Base-by-base conservation (phyloP, 345 rosid genomes). In the Leavenworthia alabamica region DNA sequence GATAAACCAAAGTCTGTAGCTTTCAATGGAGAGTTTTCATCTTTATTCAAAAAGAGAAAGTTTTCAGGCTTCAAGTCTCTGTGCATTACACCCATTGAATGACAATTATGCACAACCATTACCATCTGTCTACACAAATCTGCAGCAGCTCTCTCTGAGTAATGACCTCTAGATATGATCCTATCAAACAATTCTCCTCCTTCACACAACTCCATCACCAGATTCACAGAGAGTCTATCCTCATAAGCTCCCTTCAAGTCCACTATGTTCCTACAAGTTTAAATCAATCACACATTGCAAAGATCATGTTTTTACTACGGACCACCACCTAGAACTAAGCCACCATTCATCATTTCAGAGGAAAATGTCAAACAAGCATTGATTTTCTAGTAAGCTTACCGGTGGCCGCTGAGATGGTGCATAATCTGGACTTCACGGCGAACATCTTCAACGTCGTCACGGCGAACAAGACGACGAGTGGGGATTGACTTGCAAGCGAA, bases 341-440 rank as follows among this genome's bases (percentile, higher is more conserved):
- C 35, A 40, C 20, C 6, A 19, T 60, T 29, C 16, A 20, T 19
- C 28, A 29, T 11, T 0, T n/a, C 13, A 47, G 54, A 52, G 17
- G 37, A 7, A 14, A 12, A 50, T 56, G 13, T 8, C 15, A 45
- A 27, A 15, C 6, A 62, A 46, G 24, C 58, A n/a, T n/a, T n/a
- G n/a, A 70, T 31, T 31, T 39, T 49, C 13, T 3, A 2, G 1
- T 15, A 12, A n/a, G 3, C 3, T 36, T 60, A 85, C 96, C 89
- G 75, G 81, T 89, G 86, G 16, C 97, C 99, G 11, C 97, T 93
- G 40, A 93, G 84, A 73, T 93, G 99, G 63, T 93, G 77, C 99
- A 93, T 93, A 79, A 92, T 89, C 91, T 92, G 98, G 61, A 92
- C 97, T 77, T 92, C 98, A 26, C 98, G 95, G 54, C 88, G 95